Evolutionary conservation across 495 filamentous ascomycete genomes (phyloP), one percentile per base, ranked within the genome.

Genomic region (Hypoxylon intermedium): DNA sequence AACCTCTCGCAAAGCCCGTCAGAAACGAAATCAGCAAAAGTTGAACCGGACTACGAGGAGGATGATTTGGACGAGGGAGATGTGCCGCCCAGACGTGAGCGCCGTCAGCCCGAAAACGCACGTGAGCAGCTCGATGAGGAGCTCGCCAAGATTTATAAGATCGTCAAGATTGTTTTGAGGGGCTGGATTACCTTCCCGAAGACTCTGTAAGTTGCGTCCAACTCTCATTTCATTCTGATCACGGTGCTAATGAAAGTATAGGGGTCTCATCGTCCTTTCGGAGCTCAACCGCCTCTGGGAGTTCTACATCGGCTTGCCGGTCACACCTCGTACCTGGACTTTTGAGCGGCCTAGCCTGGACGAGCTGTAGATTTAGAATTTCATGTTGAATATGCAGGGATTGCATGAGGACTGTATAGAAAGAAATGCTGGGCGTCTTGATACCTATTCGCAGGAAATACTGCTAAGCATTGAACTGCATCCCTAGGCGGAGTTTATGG

Each of bases 251-350:
- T 38, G 31, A 9, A 37, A 5, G n/a, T 40, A 49, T 49, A 93
- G 89, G 9, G 84, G 77, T 58, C 70, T 83, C 21, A 88, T 97
- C 44, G 20, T 78, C 7, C 57, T 83, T 2, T 65, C 80, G 0
- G 91, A 96, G 70, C 37, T 82, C 3, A 69, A 69, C 40, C 81
- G 92, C 34, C 58, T 89, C 13, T 93, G 86, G 84, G 81, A 87
- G 43, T 90, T 78, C 67, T 97, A 86, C 77, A 74, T 96, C n/a
- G 92, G 92, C 21, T 70, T 91, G 50, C 88, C 91, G 6, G 84
- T 93, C 13, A 75, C 75, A 40, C 87, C 87, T 4, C 79, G 90
- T 59, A 76, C 73, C 9, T 96, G 90, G 90, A 75, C 77, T 48
- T 71, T 92, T 26, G 69, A 79, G 59, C 60, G 77, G 26, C 83